Evolutionary conservation across 2,329 filamentous ascomycete species (phyloP).

Genomic region (Periconia sp.): DNA sequence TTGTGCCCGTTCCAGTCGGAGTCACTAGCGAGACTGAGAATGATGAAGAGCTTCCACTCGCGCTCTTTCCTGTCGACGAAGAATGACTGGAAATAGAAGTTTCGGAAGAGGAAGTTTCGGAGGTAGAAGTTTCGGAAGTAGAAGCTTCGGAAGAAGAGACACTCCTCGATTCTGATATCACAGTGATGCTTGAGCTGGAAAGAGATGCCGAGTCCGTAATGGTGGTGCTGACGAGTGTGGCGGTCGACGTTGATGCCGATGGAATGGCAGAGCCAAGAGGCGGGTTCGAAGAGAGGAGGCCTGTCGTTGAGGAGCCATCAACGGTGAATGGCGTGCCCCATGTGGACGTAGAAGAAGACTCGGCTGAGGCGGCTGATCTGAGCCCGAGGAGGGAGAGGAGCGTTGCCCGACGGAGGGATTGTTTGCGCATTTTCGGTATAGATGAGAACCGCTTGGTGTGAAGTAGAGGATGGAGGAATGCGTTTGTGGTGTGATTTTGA

Average conservation of each 20-base stretch:
- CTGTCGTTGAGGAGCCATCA: constrained; percentile 5
- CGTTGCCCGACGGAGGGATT: constrained; percentile 5
- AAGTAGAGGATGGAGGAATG: background rate
- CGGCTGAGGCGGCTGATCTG: constrained; percentile 4
- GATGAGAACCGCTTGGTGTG: background rate
- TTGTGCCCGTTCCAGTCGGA: constrained; percentile 4
- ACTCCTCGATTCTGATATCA: no score
- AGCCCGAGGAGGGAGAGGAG: constrained; percentile 16
- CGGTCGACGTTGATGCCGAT: no score
- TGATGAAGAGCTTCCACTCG: background rate
- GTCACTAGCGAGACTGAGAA: background rate
- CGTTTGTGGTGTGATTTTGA: background rate
- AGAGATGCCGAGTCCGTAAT: background rate
- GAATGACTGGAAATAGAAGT: constrained; percentile 1
- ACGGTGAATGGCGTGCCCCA: constrained; percentile 15
- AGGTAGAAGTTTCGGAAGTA: no score
- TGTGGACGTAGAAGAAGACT: constrained; percentile 6
- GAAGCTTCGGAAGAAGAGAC: no score
- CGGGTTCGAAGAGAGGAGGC: constrained; percentile 3
- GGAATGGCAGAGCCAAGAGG: background rate
- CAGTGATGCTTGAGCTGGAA: no score
- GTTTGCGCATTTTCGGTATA: constrained; percentile 4
- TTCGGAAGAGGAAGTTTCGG: constrained; percentile 3
- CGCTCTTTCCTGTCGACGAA: no score
- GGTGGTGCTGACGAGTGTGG: background rate